phyloP scores from a whole-genome alignment of 768 basidiomycete species.

The Tricholoma bakamatsutake region DNA sequence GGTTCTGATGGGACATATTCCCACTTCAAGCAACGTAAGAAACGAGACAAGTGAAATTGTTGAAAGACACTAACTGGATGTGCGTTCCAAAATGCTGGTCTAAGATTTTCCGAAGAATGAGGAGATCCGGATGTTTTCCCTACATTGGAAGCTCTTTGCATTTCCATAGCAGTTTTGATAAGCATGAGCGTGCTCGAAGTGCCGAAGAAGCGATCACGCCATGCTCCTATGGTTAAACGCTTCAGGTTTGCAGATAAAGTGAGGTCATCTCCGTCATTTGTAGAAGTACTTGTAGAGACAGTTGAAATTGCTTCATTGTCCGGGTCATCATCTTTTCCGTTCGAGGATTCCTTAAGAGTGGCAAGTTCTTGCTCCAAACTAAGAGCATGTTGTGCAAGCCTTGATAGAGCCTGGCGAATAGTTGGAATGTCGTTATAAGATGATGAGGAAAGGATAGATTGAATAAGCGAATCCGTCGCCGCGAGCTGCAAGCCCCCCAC shows the following conservation, averaged over 20 bases:
- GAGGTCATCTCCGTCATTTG: conserved; percentile 3
- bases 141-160: conserved; percentile 8
- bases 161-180: conserved; percentile 13
- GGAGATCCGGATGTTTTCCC: background rate
- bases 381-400: conserved; percentile 11
- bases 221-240: conserved; percentile 8
- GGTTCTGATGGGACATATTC: conserved; percentile 22
- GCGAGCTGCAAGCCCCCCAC: background rate
- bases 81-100: conserved; percentile 13
- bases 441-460: conserved; percentile 9
- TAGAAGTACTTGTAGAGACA: background rate
- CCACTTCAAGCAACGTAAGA: conserved; percentile 28
- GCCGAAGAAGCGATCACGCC: conserved; percentile 14
- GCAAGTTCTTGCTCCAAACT: conserved; percentile 13
- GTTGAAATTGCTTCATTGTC: background rate
- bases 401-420: conserved; percentile 6
- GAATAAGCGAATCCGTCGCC: conserved; percentile 8
- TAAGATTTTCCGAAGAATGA: background rate
- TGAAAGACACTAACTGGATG: conserved; percentile 11
- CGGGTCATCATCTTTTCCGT: background rate
- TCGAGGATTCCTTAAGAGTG: conserved; percentile 2
- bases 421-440: conserved; percentile 3
- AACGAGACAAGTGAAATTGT: background rate
- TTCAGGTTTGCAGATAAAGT: conserved; percentile 12
- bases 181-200: conserved; percentile 14